Evolutionary conservation across 495 filamentous ascomycete genomes (phyloP).

Genomic region (Cenococcum geophilum): DNA sequence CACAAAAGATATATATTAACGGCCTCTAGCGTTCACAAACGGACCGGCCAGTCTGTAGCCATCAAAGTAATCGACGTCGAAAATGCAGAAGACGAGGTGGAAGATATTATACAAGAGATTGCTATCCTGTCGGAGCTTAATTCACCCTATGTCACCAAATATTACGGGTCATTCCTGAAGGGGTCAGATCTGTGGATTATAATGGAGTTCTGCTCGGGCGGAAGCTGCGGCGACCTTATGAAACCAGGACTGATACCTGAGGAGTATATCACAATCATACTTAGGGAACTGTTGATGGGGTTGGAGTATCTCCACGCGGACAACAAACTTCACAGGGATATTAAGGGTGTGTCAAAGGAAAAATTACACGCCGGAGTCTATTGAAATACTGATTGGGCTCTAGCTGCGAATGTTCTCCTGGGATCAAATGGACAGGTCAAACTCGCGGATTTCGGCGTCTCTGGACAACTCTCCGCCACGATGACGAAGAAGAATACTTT

Average conservation of each 20-base stretch:
- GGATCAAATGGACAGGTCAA: constrained; percentile 90
- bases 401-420: constrained; percentile 86
- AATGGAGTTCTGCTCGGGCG: constrained; percentile 92
- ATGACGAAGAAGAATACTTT: constrained; percentile 99
- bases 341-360: constrained; percentile 64
- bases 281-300: constrained; percentile 81
- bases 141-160: constrained; percentile 92
- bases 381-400: constrained; percentile 24
- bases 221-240: constrained; percentile 85
- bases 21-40: constrained; percentile 66
- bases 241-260: constrained; percentile 88
- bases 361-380: not conserved
- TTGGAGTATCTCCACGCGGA: constrained; percentile 90
- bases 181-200: constrained; percentile 97
- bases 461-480: constrained; percentile 93
- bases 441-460: constrained; percentile 94
- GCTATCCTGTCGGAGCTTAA: constrained; percentile 89
- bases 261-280: constrained; percentile 89
- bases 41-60: constrained; percentile 77
- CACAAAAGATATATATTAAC: constrained; percentile 31
- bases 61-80: constrained; percentile 98
- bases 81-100: constrained; percentile 95
- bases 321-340: constrained; percentile 92
- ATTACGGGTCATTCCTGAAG: constrained; percentile 91
- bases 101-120: constrained; percentile 98